Base-by-base conservation (phyloP, 768 basidiomycete species). In the Kwoniella sp. region DNA sequence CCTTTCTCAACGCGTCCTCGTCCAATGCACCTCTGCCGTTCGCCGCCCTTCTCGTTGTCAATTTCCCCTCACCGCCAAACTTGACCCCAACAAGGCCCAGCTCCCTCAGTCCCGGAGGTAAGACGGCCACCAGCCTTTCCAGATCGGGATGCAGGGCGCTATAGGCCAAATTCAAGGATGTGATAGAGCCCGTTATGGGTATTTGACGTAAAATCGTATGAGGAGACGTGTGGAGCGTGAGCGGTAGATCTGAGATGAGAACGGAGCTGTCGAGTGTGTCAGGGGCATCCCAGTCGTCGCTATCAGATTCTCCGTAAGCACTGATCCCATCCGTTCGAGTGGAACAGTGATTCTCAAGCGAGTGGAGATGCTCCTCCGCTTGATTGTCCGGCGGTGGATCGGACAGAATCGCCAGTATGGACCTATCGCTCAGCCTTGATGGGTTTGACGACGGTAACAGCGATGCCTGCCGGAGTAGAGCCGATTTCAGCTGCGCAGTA, bases 101-200 rank as follows among this genome's bases (percentile, higher is more conserved):
- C 30, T 70, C 71, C 20, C 71, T 63, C 50, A 72, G 34, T 22
- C 64, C 55, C 1, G 50, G 25, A 0, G 69, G 73, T 7, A 75
- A 45, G 15, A 65, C 55, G 0, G 55, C 26, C 23, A 71, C 65
- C 5, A 75, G 56, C 37, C 30, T 59, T 8, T 70, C 68, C 17
- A 72, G 41, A 55, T 75, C 69, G 9, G 34, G 47, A 17, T 54
- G 53, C 13, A 75, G 23, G 8, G 66, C 66, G 2, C 56, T 61
- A 37, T 70, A 72, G 11, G 68, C 61, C 29, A 75, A 47, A 51
- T 75, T 75, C 29, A 75, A 41, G 1, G 73, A 75, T 7, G 67
- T 70, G 12, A 72, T 55, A 2, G 70, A 69, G 41, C 61, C 22
- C 4, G 56, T 23, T 2, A 60, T 31, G 7, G 55, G 57, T 15